A percentile compares a stretch with the other conserved stretches of the same genome.
Conservation (phyloP, 2,329 filamentous ascomycete species). For the Calonectria pseudoturangicola region DNA sequence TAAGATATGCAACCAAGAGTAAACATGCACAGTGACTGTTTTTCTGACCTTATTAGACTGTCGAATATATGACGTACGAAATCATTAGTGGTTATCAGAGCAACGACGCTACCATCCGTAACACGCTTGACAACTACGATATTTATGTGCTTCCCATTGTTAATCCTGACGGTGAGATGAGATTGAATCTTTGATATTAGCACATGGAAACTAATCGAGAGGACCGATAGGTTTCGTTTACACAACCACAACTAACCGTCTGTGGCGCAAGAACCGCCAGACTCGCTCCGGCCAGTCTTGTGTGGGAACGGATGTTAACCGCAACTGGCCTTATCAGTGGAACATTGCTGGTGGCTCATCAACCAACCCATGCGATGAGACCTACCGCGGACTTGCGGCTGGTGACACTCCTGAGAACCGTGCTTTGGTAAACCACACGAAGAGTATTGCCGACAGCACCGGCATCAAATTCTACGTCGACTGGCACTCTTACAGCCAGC, state of each 20-base stretch:
- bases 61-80: constrained; percentile 12
- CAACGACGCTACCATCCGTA: constrained; percentile 8
- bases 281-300: constrained; percentile 63
- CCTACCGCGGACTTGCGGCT: constrained; percentile 65
- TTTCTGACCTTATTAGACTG: not conserved
- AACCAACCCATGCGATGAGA: constrained; percentile 70
- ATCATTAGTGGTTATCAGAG: constrained; percentile 4
- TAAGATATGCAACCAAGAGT: constrained; percentile 58
- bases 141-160: constrained; percentile 14
- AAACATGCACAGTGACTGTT: not conserved
- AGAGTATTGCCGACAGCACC: constrained; percentile 10
- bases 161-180: not conserved
- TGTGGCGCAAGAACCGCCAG: constrained; percentile 79
- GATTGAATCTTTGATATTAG: not conserved
- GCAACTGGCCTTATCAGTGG: constrained; percentile 77
- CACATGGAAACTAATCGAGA: not conserved
- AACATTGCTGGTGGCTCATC: constrained; percentile 68
- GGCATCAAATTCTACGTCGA: constrained; percentile 15
- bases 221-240: constrained; percentile 63
- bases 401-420: constrained; percentile 59
- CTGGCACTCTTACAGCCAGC: constrained; percentile 16
- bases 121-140: constrained; percentile 21
- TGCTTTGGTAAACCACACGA: constrained; percentile 11
- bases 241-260: constrained; percentile 66
- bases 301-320: constrained; percentile 74